phyloP scores from a whole-genome alignment of 768 basidiomycete genomes.

The Pulveroboletus ravenelii region DNA sequence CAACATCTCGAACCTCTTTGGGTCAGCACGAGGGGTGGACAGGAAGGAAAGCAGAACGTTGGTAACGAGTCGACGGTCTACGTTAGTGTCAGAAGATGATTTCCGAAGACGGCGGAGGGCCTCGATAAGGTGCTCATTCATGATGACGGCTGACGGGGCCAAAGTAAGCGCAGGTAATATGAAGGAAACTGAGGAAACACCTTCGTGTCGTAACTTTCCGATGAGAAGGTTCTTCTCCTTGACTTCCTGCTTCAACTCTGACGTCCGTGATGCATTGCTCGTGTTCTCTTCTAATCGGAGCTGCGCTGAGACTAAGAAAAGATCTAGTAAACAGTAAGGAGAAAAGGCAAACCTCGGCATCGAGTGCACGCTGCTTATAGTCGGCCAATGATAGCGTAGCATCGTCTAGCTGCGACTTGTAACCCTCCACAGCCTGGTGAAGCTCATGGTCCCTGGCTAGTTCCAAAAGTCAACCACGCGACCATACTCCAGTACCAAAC shows the following conservation, averaged over 20 bases:
- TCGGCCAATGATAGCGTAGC: conserved; percentile 79
- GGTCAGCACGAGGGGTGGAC: conserved; percentile 82
- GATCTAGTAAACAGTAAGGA: background rate
- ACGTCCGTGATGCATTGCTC: conserved; percentile 58
- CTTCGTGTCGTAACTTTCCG: conserved; percentile 93
- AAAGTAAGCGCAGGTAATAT: conserved; percentile 1
- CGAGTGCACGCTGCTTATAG: conserved; percentile 81
- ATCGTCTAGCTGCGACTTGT: conserved; percentile 67
- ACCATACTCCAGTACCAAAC: background rate
- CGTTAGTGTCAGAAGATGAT: conserved; percentile 79
- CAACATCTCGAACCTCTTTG: conserved; percentile 97
- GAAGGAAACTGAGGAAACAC: conserved; percentile 38
- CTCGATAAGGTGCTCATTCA: conserved; percentile 97
- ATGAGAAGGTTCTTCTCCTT: conserved; percentile 95
- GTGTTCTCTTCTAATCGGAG: conserved; percentile 71
- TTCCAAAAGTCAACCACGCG: conserved; percentile 1
- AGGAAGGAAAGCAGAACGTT: conserved; percentile 92
- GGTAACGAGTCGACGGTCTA: conserved; percentile 89
- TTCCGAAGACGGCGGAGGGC: conserved; percentile 91
- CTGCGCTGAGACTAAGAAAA: conserved; percentile 34
- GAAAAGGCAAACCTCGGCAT: conserved; percentile 66
- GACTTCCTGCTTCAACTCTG: conserved; percentile 80
- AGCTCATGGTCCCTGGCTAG: conserved; percentile 89
- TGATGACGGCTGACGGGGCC: conserved; percentile 71
- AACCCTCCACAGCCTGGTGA: conserved; percentile 76